These are phyloP conservation scores for Talaromyces thailandensis DNA, from an alignment of 495 filamentous ascomycete species.

Conservation along the genomic window DNA sequence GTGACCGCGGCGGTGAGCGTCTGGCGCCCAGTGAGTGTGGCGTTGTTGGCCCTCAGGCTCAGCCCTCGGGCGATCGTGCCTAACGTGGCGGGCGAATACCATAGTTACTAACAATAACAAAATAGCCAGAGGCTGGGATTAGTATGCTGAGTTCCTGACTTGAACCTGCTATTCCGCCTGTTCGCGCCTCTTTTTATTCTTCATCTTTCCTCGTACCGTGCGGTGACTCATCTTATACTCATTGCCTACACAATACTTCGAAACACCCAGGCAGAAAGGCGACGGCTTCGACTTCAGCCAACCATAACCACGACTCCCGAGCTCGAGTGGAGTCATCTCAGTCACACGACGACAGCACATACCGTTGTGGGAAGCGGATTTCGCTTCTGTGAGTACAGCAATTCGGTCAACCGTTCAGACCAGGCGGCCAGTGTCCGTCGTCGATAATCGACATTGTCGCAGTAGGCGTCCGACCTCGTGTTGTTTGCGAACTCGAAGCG, in stretches of 20 bases:
- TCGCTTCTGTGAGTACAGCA: background rate
- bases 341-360: background rate
- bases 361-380: background rate
- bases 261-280: background rate
- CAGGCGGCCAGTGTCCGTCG: background rate
- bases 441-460: background rate
- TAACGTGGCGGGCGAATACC: background rate
- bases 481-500: background rate
- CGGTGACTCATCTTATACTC: constrained; percentile 1
- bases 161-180: background rate
- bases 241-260: background rate
- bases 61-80: background rate
- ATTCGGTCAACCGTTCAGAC: background rate
- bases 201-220: background rate
- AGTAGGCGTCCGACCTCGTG: background rate
- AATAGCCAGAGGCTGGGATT: constrained; percentile 2
- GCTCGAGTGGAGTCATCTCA: constrained; percentile 1
- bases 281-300: background rate
- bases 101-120: too few relatives aligned
- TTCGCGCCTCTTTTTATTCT: background rate
- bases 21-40: background rate
- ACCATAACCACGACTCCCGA: background rate
- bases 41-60: background rate
- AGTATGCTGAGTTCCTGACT: background rate
- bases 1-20: background rate